Evolutionary conservation across 1,284 basidiomycete genomes (phyloP).

Genomic region (Afroboletus lepidellus): DNA sequence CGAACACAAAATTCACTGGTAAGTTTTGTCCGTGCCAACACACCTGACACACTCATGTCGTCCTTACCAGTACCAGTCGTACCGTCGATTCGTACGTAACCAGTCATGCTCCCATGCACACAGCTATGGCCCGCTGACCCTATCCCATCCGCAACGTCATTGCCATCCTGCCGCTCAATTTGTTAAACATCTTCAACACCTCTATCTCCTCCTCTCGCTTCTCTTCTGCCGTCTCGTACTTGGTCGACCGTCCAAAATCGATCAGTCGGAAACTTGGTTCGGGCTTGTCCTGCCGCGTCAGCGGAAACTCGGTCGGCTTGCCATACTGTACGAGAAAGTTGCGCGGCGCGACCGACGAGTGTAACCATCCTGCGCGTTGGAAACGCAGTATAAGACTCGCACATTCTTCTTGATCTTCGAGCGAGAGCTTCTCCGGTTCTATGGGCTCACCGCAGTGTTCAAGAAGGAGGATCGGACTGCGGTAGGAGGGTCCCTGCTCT

Average conservation of each 20-base stretch:
- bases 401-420: constrained; percentile 33
- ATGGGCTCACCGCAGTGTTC: constrained; percentile 39
- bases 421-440: constrained; percentile 14
- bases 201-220: constrained; percentile 1
- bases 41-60: too few species aligned
- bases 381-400: constrained; percentile 35
- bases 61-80: too few species aligned
- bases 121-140: too few species aligned
- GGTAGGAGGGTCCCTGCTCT: constrained; percentile 3
- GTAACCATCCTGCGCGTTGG: constrained; percentile 32
- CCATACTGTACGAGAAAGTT: constrained; percentile 40
- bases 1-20: too few species aligned
- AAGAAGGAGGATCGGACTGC: constrained; percentile 36
- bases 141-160: not conserved
- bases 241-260: constrained; percentile 36
- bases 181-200: constrained; percentile 2
- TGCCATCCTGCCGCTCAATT: not conserved
- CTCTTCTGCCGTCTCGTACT: constrained; percentile 12
- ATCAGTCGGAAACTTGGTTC: constrained; percentile 39
- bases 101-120: too few species aligned
- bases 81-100: too few species aligned
- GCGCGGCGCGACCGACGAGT: constrained; percentile 36
- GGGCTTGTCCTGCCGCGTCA: constrained; percentile 15
- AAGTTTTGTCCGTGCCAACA: too few species aligned
- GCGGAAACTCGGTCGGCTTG: constrained; percentile 34